Conservation (phyloP, 2,329 filamentous ascomycete genomes). For the Thermochaetoides dissita region DNA sequence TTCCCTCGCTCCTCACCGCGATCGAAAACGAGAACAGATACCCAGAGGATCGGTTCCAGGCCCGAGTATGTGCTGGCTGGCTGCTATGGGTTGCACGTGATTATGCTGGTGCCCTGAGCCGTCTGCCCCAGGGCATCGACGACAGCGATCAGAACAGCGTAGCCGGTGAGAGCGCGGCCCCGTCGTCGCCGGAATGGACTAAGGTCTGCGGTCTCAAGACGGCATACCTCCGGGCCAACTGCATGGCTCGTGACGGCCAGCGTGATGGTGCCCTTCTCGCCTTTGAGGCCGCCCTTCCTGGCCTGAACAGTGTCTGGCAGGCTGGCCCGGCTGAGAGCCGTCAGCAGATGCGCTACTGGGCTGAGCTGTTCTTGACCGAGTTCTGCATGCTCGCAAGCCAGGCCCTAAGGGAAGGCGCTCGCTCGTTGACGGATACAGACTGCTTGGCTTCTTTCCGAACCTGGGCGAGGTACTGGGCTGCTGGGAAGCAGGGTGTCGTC, state of each 20-base stretch:
- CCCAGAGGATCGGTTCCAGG: conserved; percentile 56
- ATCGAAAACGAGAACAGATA: conserved; percentile 43
- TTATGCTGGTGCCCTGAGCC: conserved; percentile 44
- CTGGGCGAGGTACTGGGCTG: conserved; percentile 58
- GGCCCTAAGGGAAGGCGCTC: conserved; percentile 37
- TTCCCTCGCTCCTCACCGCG: conserved; percentile 38
- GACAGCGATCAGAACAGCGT: conserved; percentile 21
- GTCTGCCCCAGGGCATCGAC: conserved; percentile 50
- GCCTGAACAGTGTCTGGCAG: conserved; percentile 40
- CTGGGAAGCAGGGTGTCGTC: neutral
- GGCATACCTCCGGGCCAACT: conserved; percentile 61
- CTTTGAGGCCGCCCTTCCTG: conserved; percentile 52
- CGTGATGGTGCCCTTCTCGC: conserved; percentile 48
- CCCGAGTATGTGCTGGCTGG: conserved; percentile 71
- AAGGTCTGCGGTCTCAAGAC: conserved; percentile 69
- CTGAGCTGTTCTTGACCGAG: conserved; percentile 62
- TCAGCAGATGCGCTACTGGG: conserved; percentile 62
- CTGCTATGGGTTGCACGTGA: conserved; percentile 67
- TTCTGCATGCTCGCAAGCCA: conserved; percentile 57
- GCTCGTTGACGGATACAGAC: conserved; percentile 36
- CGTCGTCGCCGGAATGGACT: conserved; percentile 57
- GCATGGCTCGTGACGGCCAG: conserved; percentile 35
- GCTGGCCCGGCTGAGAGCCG: conserved; percentile 32
- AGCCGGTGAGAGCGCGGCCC: conserved; percentile 22
- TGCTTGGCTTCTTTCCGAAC: conserved; percentile 45